A percentile compares a stretch with the other conserved stretches of the same genome.
These are phyloP conservation scores for Lactarius psammicola DNA, from an alignment of 768 basidiomycete species.

Conservation along the genomic window DNA sequence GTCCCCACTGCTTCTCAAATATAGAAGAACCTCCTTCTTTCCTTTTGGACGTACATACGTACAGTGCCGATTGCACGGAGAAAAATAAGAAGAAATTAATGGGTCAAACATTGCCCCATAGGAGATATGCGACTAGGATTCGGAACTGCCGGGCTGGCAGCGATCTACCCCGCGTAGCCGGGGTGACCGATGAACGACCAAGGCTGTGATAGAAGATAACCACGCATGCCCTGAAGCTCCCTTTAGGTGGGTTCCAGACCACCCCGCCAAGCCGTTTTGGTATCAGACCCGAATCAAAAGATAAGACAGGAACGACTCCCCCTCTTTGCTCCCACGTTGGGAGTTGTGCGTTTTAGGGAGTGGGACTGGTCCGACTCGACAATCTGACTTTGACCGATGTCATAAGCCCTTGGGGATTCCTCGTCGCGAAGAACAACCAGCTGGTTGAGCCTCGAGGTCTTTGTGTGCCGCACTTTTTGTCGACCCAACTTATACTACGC, in stretches of 20 bases:
- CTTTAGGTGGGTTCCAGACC: background rate
- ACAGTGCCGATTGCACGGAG: background rate
- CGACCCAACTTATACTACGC: background rate
- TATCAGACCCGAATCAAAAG: constrained; percentile 3
- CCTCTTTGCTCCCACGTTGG: background rate
- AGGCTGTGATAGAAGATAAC: background rate
- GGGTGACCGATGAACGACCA: background rate
- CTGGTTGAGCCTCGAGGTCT: background rate
- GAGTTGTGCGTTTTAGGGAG: background rate
- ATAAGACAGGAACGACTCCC: constrained; percentile 1
- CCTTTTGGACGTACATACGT: background rate
- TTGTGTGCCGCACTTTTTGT: background rate
- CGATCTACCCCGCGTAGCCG: background rate
- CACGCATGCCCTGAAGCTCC: no score
- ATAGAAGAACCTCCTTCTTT: background rate
- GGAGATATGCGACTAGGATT: background rate
- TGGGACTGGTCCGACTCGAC: background rate
- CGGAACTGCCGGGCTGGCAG: background rate
- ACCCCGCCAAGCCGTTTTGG: background rate
- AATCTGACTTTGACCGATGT: background rate
- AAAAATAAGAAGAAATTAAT: background rate
- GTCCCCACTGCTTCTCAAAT: no score
- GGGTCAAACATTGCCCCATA: background rate
- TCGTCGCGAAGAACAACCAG: no score
- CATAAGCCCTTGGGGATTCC: background rate